phyloP scores from a whole-genome alignment of 805 yeast species.

The Ogataea glucozyma region DNA sequence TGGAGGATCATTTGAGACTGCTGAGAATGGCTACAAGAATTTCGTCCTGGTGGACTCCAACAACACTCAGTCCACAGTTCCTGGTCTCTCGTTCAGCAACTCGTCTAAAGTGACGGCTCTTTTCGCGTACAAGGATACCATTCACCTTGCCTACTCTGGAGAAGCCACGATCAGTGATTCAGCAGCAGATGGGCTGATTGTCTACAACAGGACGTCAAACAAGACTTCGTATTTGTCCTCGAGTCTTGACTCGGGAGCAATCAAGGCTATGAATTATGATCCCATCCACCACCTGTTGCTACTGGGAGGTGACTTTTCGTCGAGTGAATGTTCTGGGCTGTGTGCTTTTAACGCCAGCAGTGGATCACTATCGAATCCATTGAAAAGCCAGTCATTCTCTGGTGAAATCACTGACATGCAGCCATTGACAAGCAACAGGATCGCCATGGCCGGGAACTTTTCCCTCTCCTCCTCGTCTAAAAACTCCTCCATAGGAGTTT shows the following conservation, averaged over 20 bases:
- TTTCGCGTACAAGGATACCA: slow-evolving; percentile 38
- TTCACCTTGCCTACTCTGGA: slow-evolving; percentile 51
- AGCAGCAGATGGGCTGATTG: slow-evolving; percentile 46
- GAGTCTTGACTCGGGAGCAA: slow-evolving; percentile 37
- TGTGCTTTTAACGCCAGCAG: slow-evolving; percentile 63
- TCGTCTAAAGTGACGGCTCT: slow-evolving; percentile 29
- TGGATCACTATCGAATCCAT: slow-evolving; percentile 54
- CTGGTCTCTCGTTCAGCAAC: slow-evolving; percentile 22
- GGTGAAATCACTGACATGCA: slow-evolving; percentile 60
- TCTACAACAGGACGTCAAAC: slow-evolving; percentile 49
- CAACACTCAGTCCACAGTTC: slow-evolving; percentile 10
- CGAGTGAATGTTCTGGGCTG: slow-evolving; percentile 52
- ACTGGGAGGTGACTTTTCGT: slow-evolving; percentile 73
- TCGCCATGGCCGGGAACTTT: slow-evolving; percentile 55
- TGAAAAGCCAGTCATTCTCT: slow-evolving; percentile 29
- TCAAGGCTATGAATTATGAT: slow-evolving; percentile 43
- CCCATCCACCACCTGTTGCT: slow-evolving; percentile 47
- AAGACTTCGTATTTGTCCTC: slow-evolving; percentile 43
- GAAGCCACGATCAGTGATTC: slow-evolving; percentile 27
- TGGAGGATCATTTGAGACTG: slow-evolving; percentile 57
- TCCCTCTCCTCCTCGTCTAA: slow-evolving; percentile 31
- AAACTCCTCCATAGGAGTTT: slow-evolving; percentile 48
- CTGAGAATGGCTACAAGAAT: slow-evolving; percentile 18
- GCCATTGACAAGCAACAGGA: slow-evolving; percentile 41
- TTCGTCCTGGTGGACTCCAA: slow-evolving; percentile 23